Conservation (phyloP, 352 stramenopile genomes). For the Discostella stelligera region DNA sequence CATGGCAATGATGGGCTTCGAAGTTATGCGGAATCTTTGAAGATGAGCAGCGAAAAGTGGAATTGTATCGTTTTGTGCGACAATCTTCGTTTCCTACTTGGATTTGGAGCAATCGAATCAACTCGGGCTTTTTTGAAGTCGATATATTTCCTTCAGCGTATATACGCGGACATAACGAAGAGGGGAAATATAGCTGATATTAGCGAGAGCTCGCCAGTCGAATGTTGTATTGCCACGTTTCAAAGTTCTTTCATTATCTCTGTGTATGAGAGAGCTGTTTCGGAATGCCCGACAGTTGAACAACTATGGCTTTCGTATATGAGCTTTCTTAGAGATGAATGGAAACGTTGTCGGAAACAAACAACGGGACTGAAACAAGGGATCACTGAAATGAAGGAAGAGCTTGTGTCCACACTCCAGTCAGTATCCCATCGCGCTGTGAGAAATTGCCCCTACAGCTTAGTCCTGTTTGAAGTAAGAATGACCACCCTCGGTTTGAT, state of each 20-base stretch:
- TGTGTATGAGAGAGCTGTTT: conserved; percentile 69
- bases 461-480: conserved; percentile 48
- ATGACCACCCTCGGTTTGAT: conserved; percentile 47
- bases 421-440: conserved; percentile 60
- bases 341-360: conserved; percentile 18
- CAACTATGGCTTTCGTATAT: conserved; percentile 72
- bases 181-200: conserved; percentile 11
- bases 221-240: conserved; percentile 25
- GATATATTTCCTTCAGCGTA: conserved; percentile 29
- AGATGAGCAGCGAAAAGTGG: conserved; percentile 38
- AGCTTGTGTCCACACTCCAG: conserved; percentile 22
- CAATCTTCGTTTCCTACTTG: conserved; percentile 55
- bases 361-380: conserved; percentile 9
- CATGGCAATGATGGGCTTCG: conserved; percentile 23
- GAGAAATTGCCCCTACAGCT: conserved; percentile 77
- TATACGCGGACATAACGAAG: conserved; percentile 14
- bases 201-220: conserved; percentile 10
- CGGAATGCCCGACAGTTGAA: conserved; percentile 79
- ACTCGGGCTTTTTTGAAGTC: conserved; percentile 58
- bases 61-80: conserved; percentile 13
- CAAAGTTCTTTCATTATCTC: conserved; percentile 39
- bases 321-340: conserved; percentile 36
- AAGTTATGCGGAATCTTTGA: conserved; percentile 37
- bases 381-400: conserved; percentile 7
- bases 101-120: conserved; percentile 54